Evolutionary conservation across 2,329 filamentous ascomycete species (phyloP).

Genomic region (Claviceps africana): DNA sequence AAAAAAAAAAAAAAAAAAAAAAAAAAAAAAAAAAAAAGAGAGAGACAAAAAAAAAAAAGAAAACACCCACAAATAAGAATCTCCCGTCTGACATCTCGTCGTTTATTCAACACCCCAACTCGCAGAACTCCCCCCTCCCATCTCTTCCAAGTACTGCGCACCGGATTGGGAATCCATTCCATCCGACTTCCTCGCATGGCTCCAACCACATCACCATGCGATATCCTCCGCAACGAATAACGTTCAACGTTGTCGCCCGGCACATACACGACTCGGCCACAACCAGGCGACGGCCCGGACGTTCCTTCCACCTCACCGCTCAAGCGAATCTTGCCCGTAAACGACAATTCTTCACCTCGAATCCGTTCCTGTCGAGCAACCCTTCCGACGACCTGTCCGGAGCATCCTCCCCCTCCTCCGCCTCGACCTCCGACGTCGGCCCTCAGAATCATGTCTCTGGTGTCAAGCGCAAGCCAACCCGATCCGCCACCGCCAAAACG

Average conservation of each 20-base stretch:
- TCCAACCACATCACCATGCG: constrained; percentile 17
- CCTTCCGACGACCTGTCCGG: constrained; percentile 9
- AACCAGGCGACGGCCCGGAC: constrained; percentile 14
- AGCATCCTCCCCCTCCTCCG: not conserved
- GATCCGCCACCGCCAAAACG: constrained; percentile 43
- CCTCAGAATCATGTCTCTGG: constrained; percentile 11
- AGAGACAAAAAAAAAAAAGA: too few relatives aligned
- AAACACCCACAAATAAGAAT: too few relatives aligned
- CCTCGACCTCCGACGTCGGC: constrained; percentile 2
- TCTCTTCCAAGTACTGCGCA: not conserved
- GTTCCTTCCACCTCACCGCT: constrained; percentile 33
- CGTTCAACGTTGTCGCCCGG: constrained; percentile 16
- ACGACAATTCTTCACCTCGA: constrained; percentile 53
- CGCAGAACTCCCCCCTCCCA: too few relatives aligned
- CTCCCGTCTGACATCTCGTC: too few relatives aligned
- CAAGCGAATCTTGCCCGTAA: constrained; percentile 34
- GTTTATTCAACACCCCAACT: too few relatives aligned
- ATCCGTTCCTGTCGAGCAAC: constrained; percentile 33
- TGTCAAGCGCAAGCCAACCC: constrained; percentile 32
- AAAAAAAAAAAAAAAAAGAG: too few relatives aligned
- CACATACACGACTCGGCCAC: constrained; percentile 17
- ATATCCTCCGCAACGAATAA: constrained; percentile 18
- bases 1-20: not conserved
- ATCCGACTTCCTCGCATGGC: constrained; percentile 9
- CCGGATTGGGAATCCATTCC: not conserved